Evolutionary conservation across 371 early-diverging fungal species (phyloP), one percentile per base, ranked within the genome.

Genomic region (Mortierella sp.): DNA sequence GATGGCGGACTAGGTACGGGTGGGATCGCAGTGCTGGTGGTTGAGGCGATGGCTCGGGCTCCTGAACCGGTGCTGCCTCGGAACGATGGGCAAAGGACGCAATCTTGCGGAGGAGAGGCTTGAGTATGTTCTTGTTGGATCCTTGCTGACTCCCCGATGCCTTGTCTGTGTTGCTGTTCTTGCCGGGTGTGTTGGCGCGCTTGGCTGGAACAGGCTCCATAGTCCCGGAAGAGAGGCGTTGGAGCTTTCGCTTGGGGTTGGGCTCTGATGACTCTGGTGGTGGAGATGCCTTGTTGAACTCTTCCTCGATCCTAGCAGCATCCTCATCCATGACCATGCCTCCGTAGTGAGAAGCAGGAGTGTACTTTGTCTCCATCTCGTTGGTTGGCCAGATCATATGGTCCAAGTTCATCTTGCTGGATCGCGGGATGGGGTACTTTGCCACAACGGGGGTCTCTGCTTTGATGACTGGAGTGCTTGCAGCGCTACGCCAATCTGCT

Each of bases 351-450:
- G 80, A 59, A 46, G 74, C 57, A 16, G 82, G 57, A 26, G 70
- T 34, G 73, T 79, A 86, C 44, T 79, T 86, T 53, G 79, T 81
- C n/a, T 81, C 86, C 70, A 81, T 69, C 40, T 86, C 82, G 37
- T 86, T 86, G 21, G 86, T 86, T 1, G 86, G 86, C 86, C 86
- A 85, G 34, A 85, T 79, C 81, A 85, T 81, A 19, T 81, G 81
- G 77, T 85, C 77, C 48, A 86, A 69, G 74, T 86, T 86, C 86
- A 86, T 86, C 81, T 84, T 84, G 54, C 80, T 80, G 16, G 84
- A 84, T 11, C 84, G 84, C 28, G 69, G 84, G 26, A 71, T 70
- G 48, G 80, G 72, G 37, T 57, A 73, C 67, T 84, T 80, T 55
- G 80, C 34, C 1, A 74, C 34, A 5, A 71, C 51, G 9, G 73